These are phyloP conservation scores for Akanthomyces muscarius DNA, from an alignment of 2,329 filamentous ascomycete genomes.

Conservation along the genomic window DNA sequence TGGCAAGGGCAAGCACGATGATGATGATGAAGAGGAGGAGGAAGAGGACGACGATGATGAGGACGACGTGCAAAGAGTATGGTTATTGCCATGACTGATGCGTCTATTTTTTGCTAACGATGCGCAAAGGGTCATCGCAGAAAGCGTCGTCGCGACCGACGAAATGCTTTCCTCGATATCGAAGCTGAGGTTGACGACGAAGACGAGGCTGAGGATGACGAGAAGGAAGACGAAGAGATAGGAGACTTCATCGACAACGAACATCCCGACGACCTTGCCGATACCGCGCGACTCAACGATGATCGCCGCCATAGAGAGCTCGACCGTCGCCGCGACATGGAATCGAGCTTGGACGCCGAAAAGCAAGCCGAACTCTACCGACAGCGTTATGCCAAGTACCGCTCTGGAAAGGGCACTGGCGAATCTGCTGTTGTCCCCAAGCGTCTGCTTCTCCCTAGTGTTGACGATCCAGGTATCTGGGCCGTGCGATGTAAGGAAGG, in stretches of 20 bases:
- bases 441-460: constrained; percentile 81
- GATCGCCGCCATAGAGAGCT: constrained; percentile 92
- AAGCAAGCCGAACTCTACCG: constrained; percentile 84
- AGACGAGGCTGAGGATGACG: constrained; percentile 81
- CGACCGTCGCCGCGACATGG: constrained; percentile 83
- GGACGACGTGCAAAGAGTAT: constrained; percentile 64
- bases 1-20: constrained; percentile 32
- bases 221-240: constrained; percentile 79
- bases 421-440: constrained; percentile 79
- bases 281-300: constrained; percentile 75
- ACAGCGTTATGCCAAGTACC: constrained; percentile 88
- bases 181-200: constrained; percentile 98
- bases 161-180: constrained; percentile 91
- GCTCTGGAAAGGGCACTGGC: constrained; percentile 58
- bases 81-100: constrained; percentile 18
- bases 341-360: constrained; percentile 86
- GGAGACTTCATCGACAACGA: constrained; percentile 85
- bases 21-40: constrained; percentile 36
- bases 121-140: constrained; percentile 58
- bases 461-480: constrained; percentile 96
- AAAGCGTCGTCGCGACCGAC: constrained; percentile 73
- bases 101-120: constrained; percentile 18
- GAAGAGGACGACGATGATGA: constrained; percentile 54
- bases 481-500: constrained; percentile 88
- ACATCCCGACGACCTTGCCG: constrained; percentile 84